Base-by-base conservation (phyloP, 2,329 filamentous ascomycete genomes). In the Emydomyces testavorans region DNA sequence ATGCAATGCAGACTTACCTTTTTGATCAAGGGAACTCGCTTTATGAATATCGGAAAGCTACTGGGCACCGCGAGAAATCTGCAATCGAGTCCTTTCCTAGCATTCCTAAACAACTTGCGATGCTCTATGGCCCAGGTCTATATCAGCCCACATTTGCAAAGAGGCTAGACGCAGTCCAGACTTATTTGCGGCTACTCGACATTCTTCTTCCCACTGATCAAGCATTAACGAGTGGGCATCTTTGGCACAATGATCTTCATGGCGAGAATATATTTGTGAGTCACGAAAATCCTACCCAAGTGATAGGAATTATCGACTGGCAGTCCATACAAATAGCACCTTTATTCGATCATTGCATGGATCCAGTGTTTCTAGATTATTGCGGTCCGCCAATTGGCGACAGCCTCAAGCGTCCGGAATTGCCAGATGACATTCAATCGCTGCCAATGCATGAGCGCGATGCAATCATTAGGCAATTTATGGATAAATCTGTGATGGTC, bases 231-330 rank as follows among this genome's bases (percentile, higher is more conserved):
- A 16, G 4, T 16, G 46, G 44, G 63, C 15, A 64, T 23, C 50
- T 71, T 26, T 69, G 62, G 65, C 66, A 71, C 54, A 57, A 56
- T 39, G 66, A 70, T 55, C 56, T 70, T n/a, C 64, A 65, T 53
- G 46, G 62, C 11, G 56, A 59, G 7, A 71, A 70, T 50, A 56
- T 70, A 24, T 70, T 69, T 50, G 59, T 69, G 15, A 31, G 64
- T 18, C 47, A 13, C 16, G 28, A 26, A 10, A 26, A 50, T 6
- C 47, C 47, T 16, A 50, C 46, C 0, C 4, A 48, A 11, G 51
- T 60, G 5, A 3, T 54, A 1, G 56, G 56, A 3, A 58, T 59
- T n/a, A 58, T 59, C 24, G 56, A 59, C 48, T 61, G 58, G 58
- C 57, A 59, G 35, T 57, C 53, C 1, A 28, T 48, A 37, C 52